A percentile compares a stretch with the other conserved stretches of the same genome.
phyloP scores from a whole-genome alignment of 805 yeast species.

The Lachancea sp. region DNA sequence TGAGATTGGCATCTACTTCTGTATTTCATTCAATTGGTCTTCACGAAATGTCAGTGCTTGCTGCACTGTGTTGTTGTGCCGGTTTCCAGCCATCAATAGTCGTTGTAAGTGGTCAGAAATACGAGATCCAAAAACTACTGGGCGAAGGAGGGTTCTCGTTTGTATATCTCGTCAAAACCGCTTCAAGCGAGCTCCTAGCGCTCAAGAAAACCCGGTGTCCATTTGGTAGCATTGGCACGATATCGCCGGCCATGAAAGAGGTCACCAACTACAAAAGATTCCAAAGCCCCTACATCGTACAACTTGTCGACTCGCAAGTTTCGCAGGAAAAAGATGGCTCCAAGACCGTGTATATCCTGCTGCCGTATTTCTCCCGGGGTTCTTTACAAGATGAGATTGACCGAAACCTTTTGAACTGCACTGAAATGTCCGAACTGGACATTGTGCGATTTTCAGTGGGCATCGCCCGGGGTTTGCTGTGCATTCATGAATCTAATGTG shows the following conservation, averaged over 20 bases:
- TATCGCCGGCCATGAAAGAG: constrained; percentile 69
- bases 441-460: constrained; percentile 59
- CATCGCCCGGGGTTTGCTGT: constrained; percentile 64
- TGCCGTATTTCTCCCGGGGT: constrained; percentile 70
- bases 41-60: not conserved
- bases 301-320: constrained; percentile 63
- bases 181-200: constrained; percentile 51
- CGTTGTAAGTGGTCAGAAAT: constrained; percentile 52
- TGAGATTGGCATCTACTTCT: too few relatives aligned
- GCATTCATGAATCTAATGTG: constrained; percentile 48
- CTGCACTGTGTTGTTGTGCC: constrained; percentile 20
- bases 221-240: constrained; percentile 65
- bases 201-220: constrained; percentile 84
- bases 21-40: not conserved
- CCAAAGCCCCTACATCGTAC: constrained; percentile 58
- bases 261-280: constrained; percentile 70
- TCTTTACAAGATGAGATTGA: constrained; percentile 80
- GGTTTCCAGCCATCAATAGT: constrained; percentile 45
- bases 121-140: constrained; percentile 59
- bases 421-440: constrained; percentile 53
- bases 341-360: constrained; percentile 65
- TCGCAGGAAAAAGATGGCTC: constrained; percentile 74
- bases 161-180: constrained; percentile 65
- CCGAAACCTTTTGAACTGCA: constrained; percentile 49
- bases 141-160: constrained; percentile 91